phyloP scores from a whole-genome alignment of 139 green algal genomes.

The Coccomyxa sp. region DNA sequence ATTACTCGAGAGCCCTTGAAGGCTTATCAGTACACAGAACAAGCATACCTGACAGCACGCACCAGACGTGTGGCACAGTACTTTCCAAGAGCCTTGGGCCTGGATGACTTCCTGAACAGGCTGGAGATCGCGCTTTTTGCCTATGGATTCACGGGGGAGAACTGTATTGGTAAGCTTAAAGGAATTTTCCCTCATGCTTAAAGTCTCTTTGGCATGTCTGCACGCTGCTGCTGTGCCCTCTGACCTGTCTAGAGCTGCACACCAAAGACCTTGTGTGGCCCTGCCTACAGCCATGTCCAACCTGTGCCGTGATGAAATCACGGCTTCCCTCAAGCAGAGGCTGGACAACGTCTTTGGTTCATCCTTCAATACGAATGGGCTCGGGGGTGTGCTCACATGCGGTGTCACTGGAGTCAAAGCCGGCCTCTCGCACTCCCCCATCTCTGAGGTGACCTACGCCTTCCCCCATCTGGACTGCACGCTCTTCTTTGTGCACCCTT shows the following conservation, averaged over 20 bases:
- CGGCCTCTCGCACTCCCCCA: slow-evolving; percentile 55
- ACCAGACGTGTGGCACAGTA: slow-evolving; percentile 31
- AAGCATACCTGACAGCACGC: slow-evolving; percentile 7
- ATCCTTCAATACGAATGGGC: slow-evolving; percentile 78
- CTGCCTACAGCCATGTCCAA: slow-evolving; percentile 61
- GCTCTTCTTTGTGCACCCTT: background rate
- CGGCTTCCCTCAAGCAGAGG: slow-evolving; percentile 58
- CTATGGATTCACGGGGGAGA: slow-evolving; percentile 74
- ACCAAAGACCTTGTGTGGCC: background rate
- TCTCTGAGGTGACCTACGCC: slow-evolving; percentile 2
- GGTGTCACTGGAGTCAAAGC: slow-evolving; percentile 69
- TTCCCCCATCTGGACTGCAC: too few relatives aligned
- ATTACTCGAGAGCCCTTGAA: background rate
- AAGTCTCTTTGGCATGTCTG: too few relatives aligned
- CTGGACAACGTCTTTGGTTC: slow-evolving; percentile 72
- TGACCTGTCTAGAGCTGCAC: too few relatives aligned
- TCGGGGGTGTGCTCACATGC: slow-evolving; percentile 77
- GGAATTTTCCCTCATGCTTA: background rate
- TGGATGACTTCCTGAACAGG: slow-evolving; percentile 77
- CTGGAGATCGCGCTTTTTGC: slow-evolving; percentile 63
- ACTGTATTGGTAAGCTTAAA: slow-evolving; percentile 62
- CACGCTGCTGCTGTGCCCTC: too few relatives aligned
- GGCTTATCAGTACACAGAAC: background rate
- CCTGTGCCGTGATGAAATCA: slow-evolving; percentile 88
- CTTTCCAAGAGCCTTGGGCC: slow-evolving; percentile 61